Conservation (phyloP, 345 rosid genomes). For the Geranium rotundifolium region DNA sequence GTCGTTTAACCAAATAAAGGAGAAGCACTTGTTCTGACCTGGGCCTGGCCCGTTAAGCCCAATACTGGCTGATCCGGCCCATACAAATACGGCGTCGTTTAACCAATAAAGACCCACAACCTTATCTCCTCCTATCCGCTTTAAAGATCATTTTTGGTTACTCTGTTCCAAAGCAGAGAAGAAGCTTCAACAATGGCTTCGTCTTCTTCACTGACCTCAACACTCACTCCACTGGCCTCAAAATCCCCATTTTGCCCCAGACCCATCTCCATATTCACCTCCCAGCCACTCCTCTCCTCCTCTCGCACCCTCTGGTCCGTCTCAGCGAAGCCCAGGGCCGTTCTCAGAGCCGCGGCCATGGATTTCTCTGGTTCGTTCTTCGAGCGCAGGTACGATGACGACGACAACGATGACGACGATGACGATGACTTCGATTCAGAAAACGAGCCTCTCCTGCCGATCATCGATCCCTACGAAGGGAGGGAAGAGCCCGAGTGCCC, state of each 20-base stretch:
- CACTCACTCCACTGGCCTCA: conserved; percentile 8
- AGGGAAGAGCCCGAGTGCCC: conserved; percentile 83
- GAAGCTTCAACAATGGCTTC: conserved; percentile 28
- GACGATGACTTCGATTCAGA: conserved; percentile 18
- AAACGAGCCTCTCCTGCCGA: conserved; percentile 25
- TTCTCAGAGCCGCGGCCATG: conserved; percentile 45
- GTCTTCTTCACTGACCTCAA: conserved; percentile 27
- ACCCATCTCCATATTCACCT: conserved; percentile 19
- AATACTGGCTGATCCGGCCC: too few species aligned
- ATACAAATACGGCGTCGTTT: not conserved
- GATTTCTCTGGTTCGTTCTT: conserved; percentile 75
- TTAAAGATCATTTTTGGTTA: too few species aligned
- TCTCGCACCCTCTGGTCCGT: conserved; percentile 29
- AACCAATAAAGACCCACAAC: not conserved
- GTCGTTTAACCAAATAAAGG: not conserved
- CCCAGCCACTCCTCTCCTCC: conserved; percentile 32
- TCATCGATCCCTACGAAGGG: conserved; percentile 48
- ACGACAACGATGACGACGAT: conserved; percentile 31
- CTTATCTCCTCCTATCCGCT: not conserved
- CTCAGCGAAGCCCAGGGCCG: conserved; percentile 17
- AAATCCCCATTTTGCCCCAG: conserved; percentile 27
- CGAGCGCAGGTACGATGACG: conserved; percentile 57
- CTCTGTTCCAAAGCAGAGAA: not conserved
- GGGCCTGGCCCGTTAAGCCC: too few species aligned
- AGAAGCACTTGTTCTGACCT: too few species aligned